Evolutionary conservation across 2,329 filamentous ascomycete genomes (phyloP), one percentile per base, ranked within the genome.

Genomic region (Didymella exigua): DNA sequence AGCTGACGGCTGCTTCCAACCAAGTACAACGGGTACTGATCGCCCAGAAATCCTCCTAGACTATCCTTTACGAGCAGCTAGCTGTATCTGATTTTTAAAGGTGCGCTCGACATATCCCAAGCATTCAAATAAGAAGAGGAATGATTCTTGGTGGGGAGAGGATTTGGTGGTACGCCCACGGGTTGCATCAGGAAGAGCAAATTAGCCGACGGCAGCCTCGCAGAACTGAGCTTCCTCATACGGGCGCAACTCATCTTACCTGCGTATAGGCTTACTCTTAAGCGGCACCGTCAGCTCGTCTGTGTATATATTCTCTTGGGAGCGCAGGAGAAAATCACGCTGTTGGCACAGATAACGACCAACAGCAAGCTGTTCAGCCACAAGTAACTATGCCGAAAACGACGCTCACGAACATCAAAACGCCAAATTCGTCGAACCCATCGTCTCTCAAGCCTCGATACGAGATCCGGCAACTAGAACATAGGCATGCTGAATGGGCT

Each of bases 361-460:
- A 19, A 37, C 21, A 24, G 19, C 21, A n/a, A 8, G 13, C 4
- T 23, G 23, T 5, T 34, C 9, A n/a, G 6, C 8, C 2, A 46
- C 34, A 26, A 24, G 37, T 6, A 8, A 30, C 14, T 8, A 55
- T 46, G 46, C 29, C 34, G 16, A 27, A 11, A 7, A 36, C 56
- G 10, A 49, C 27, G 5, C 58, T 55, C 43, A 62, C 59, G 6
- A 71, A 72, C 46, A 59, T 46, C 41, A 55, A 55, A 47, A 63
- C 61, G 3, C 64, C 68, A 30, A 66, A 63, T 36, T 61, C 62
- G 2, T 54, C 54, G 4, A 68, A 67, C 49, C 67, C 66, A 9
- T 69, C 65, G 10, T 57, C 60, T 8, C 65, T 74, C 31, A 55
- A 58, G 4, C 52, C 67, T 2, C 71, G 71, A 44, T 75, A 69